Conservation (phyloP, 495 filamentous ascomycete genomes). For the Neurospora sp. region DNA sequence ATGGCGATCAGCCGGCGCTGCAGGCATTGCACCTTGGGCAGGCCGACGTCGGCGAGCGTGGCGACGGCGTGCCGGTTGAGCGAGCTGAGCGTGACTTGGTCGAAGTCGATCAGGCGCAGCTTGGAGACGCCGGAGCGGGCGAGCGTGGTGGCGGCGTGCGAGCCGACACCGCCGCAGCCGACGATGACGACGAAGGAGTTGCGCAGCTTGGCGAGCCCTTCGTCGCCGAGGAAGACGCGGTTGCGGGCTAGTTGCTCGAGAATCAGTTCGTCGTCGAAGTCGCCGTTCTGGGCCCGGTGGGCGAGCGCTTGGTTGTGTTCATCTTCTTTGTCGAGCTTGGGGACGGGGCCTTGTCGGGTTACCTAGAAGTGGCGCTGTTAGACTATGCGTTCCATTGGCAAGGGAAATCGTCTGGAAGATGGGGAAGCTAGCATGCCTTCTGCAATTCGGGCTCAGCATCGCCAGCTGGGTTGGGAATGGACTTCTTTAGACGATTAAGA, state of each 20-base stretch:
- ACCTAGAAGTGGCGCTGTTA: constrained; percentile 41
- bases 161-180: constrained; percentile 90
- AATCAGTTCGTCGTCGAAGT: constrained; percentile 92
- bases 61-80: constrained; percentile 93
- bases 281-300: constrained; percentile 68
- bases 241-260: constrained; percentile 94
- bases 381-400: not conserved
- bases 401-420: not conserved
- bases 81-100: constrained; percentile 89
- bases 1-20: constrained; percentile 70
- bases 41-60: constrained; percentile 86
- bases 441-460: constrained; percentile 20
- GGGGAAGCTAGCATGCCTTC: constrained; percentile 12
- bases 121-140: constrained; percentile 79
- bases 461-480: constrained; percentile 50
- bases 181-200: constrained; percentile 78
- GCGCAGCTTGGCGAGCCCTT: constrained; percentile 69
- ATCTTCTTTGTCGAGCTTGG: constrained; percentile 57
- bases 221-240: constrained; percentile 77
- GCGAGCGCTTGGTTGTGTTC: constrained; percentile 66
- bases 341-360: constrained; percentile 58
- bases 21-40: constrained; percentile 84
- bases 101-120: constrained; percentile 91
- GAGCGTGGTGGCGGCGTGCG: constrained; percentile 77
- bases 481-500: constrained; percentile 58